phyloP scores from a whole-genome alignment of 2,329 filamentous ascomycete species.

The Endocalyx cinctus region DNA sequence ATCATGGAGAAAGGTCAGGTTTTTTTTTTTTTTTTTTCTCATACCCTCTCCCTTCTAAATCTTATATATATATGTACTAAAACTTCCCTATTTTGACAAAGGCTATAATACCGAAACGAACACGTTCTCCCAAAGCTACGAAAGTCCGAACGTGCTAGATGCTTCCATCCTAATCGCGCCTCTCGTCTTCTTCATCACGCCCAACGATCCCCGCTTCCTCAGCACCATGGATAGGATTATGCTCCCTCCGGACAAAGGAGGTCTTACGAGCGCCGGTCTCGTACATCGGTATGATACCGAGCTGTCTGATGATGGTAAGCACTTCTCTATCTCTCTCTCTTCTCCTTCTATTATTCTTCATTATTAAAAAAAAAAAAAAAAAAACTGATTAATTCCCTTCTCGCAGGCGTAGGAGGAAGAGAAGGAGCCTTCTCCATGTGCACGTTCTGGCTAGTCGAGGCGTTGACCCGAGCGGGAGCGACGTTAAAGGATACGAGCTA shows the following conservation, averaged over 20 bases:
- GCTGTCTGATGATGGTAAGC: constrained; percentile 62
- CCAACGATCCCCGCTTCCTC: constrained; percentile 71
- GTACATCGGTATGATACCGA: constrained; percentile 72
- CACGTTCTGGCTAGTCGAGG: constrained; percentile 79
- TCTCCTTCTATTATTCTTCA: background rate
- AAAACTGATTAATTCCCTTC: constrained; percentile 9
- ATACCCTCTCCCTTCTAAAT: background rate
- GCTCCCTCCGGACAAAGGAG: constrained; percentile 67
- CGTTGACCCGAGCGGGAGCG: constrained; percentile 62
- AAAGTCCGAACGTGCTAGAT: constrained; percentile 65
- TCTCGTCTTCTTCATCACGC: constrained; percentile 73
- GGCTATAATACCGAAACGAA: constrained; percentile 67
- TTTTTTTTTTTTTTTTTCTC: background rate
- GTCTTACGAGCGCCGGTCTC: constrained; percentile 68
- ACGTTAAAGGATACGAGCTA: constrained; percentile 68
- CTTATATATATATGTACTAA: background rate
- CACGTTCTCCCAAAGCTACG: constrained; percentile 72
- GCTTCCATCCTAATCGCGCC: constrained; percentile 73
- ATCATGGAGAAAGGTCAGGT: constrained; percentile 64
- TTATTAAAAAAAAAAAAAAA: too few species aligned
- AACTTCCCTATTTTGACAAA: constrained; percentile 12
- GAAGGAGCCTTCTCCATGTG: constrained; percentile 80
- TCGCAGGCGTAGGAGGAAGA: constrained; percentile 62
- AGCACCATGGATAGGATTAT: constrained; percentile 70
- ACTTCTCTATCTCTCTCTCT: background rate